Percentiles rank a stretch among this genome's conserved stretches.
Conservation (phyloP, 106 monocot species). For the Dendrobium officinale region DNA sequence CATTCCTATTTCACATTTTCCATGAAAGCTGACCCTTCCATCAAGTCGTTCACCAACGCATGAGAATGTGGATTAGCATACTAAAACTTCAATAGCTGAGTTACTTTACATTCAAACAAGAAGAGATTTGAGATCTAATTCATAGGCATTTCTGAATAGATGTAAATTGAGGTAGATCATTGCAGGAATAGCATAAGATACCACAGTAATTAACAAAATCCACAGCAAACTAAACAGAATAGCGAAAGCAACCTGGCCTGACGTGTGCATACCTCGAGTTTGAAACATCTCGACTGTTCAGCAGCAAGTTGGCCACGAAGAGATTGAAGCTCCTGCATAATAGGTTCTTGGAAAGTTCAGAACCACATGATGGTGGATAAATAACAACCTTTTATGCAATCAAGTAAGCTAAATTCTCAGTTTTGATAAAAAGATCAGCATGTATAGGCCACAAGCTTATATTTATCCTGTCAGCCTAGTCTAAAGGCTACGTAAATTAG, state of each 20-base stretch:
- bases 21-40: too few species aligned
- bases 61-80: too few species aligned
- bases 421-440: not conserved
- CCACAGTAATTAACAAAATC: not conserved
- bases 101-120: too few species aligned
- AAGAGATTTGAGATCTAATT: too few species aligned
- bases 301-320: conserved; percentile 77
- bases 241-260: not conserved
- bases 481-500: not conserved
- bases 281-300: conserved; percentile 93
- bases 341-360: not conserved
- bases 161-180: too few species aligned
- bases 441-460: not conserved
- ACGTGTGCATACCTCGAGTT: conserved; percentile 63
- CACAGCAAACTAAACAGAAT: not conserved
- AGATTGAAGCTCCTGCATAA: conserved; percentile 73
- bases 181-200: too few species aligned
- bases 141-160: too few species aligned
- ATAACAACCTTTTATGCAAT: not conserved
- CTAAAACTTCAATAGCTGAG: too few species aligned
- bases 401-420: not conserved
- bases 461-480: not conserved
- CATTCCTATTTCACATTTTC: too few species aligned
- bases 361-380: not conserved
- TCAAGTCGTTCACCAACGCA: too few species aligned